Base-by-base conservation (phyloP, 805 yeast genomes). In the Lachancea sp. region DNA sequence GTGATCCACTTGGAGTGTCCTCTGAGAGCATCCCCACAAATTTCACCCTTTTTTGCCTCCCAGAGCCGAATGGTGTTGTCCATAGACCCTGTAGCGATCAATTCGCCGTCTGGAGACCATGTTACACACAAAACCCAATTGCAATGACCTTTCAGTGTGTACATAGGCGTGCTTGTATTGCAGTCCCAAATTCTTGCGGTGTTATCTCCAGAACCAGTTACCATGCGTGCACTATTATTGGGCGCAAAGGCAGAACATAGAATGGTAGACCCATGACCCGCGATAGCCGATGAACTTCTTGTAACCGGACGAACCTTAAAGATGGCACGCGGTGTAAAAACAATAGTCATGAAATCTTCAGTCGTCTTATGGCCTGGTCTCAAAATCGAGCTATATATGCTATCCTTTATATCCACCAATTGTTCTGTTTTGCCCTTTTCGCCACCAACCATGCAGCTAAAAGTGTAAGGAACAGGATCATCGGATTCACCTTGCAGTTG, bases 141-240 rank as follows among this genome's bases (percentile, higher is more conserved):
- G 8, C 77, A 68, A 56, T 92, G 98, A 1, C 97, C 97, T 4
- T 70, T 55, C 38, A 92, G 66, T 0, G 95, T 85, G 46, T 77
- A 74, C 56, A 80, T 68, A 7, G 96, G 96, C 0, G 98, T 92
- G 50, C 86, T 92, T 0, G 97, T 89, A 53, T 87, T 81, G 61
- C 96, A 84, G 64, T 89, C 97, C 98, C 98, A 92, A 35, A 90
- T 75, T 58, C 97, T 72, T 2, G 97, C 97, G 7, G 97, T 89
- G 26, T 82, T 77, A 63, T 92, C 98, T 33, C 98, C 98, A 5
- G 96, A 86, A 26, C 98, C 98, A 0, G 97, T 83, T 29, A 85
- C 92, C 82, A 89, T 78, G 50, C 85, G 70, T 2, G 89, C 72
- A 13, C 90, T 77, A 13, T 89, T 80, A 54, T 83, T 73, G 22